Base-by-base conservation (phyloP, 352 stramenopile species). In the Nannochloropsis limnetica region DNA sequence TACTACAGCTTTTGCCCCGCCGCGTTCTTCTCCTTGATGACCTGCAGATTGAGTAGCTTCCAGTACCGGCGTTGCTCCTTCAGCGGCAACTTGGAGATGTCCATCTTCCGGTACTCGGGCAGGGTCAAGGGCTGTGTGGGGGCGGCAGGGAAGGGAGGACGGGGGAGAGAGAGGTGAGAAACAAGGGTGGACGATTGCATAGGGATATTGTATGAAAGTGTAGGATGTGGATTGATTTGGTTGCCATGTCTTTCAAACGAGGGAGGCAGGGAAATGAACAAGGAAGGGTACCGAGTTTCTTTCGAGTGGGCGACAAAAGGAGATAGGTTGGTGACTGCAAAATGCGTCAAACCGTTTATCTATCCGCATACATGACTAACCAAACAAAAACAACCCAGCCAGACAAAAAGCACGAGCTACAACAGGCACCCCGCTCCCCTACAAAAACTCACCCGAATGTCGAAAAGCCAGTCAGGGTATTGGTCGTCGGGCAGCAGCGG, bases 401-500 rank as follows among this genome's bases (percentile, higher is more conserved):
- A 49, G 37, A 14, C 37, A 49, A 3, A 49, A 6, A 49, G 2
- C 37, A 49, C 37, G 17, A 49, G n/a, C n/a, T 14, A 49, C 37
- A 49, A 49, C 37, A 49, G 17, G 37, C 37, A n/a, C 37, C 17
- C 37, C 37, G 17, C 37, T 14, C 8, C 37, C 37, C 17, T 20
- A 49, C 17, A 20, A 49, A 49, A 49, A 15, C 61, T 74, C 61
- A 74, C 61, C 61, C 61, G 61, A 31, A 74, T 74, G 61, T 74
- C 61, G 25, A 74, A 74, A 74, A 74, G 61, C 61, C 61, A 74
- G n/a, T 74, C 61, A 74, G 61, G 61, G 61, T 74, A 74, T 29
- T 74, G 61, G 25, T 74, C 61, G 25, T 74, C 61, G 61, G 61
- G n/a, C 61, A 74, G 25, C n/a, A 74, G 25, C 61, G 61, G 61